A percentile compares a stretch with the other conserved stretches of the same genome.
phyloP scores from a whole-genome alignment of 2,329 filamentous ascomycete genomes.

The Emergomyces orientalis region DNA sequence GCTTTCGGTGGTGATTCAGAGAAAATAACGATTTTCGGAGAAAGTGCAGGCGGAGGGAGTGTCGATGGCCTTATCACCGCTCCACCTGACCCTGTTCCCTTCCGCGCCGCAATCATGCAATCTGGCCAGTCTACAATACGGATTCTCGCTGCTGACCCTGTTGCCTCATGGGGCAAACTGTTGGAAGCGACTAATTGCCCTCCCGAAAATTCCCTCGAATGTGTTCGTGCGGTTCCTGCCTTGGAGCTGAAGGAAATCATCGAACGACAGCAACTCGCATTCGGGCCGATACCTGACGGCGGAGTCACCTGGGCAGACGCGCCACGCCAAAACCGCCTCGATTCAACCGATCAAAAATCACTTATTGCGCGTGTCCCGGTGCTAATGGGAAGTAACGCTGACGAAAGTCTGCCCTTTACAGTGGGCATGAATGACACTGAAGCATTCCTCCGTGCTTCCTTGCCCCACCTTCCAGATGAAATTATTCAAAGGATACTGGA shows the following conservation, averaged over 20 bases:
- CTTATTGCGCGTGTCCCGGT: conserved; percentile 20
- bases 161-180: conserved; percentile 13
- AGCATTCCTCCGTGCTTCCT: conserved; percentile 5
- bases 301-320: conserved; percentile 35
- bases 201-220: conserved; percentile 11
- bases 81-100: conserved; percentile 18
- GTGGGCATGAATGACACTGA: conserved; percentile 13
- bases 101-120: conserved; percentile 25
- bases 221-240: conserved; percentile 16
- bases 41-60: conserved; percentile 38
- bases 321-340: conserved; percentile 16
- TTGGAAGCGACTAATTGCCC: conserved; percentile 12
- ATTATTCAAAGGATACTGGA: conserved; percentile 5
- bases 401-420: conserved; percentile 19
- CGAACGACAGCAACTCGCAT: conserved; percentile 14
- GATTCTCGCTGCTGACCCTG: neutral
- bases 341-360: conserved; percentile 6
- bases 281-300: conserved; percentile 11
- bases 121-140: conserved; percentile 16
- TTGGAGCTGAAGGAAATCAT: conserved; percentile 15
- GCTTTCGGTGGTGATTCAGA: conserved; percentile 30
- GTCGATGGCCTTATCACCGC: conserved; percentile 19
- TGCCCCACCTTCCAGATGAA: conserved; percentile 6
- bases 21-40: conserved; percentile 36
- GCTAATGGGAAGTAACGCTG: conserved; percentile 21